phyloP scores from a whole-genome alignment of 495 filamentous ascomycete genomes.

The Pseudoneurospora amorphoporcata region DNA sequence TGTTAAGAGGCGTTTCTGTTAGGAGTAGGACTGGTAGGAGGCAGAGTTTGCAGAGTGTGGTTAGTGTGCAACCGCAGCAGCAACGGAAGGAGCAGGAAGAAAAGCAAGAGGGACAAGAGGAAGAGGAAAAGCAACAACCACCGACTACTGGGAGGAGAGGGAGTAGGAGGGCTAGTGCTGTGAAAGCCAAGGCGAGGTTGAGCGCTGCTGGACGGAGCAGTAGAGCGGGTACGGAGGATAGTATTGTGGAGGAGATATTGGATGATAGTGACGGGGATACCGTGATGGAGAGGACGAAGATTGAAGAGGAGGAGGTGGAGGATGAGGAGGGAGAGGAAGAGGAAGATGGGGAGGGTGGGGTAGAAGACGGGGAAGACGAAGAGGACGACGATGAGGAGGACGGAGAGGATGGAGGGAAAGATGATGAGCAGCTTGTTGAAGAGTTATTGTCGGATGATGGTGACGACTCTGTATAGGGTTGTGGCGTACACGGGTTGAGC shows the following conservation, averaged over 20 bases:
- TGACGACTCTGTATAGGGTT: conserved; percentile 1
- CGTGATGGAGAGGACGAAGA: conserved; percentile 9
- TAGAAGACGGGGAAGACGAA: not conserved
- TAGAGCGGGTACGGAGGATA: not conserved
- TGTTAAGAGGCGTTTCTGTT: not conserved
- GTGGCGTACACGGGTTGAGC: not conserved
- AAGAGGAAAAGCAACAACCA: not conserved
- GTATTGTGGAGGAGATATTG: conserved; percentile 15
- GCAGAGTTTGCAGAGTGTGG: not conserved
- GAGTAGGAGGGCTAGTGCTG: not conserved
- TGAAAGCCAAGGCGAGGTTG: conserved; percentile 3
- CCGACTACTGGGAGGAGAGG: not conserved
- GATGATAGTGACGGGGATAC: not conserved
- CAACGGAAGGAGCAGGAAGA: not conserved
- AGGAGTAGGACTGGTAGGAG: not conserved
- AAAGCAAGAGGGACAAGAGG: not conserved
- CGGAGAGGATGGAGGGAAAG: not conserved
- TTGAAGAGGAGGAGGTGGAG: conserved; percentile 8
- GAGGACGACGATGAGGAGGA: not conserved
- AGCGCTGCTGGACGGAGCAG: not conserved
- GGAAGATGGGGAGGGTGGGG: conserved; percentile 6
- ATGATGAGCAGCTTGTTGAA: conserved; percentile 22
- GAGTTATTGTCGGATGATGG: conserved; percentile 36
- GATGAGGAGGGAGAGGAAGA: conserved; percentile 4
- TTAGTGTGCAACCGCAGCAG: not conserved